These are phyloP conservation scores for Fusarium brevicatenulatum DNA, from an alignment of 2,329 filamentous ascomycete genomes.

Conservation along the genomic window DNA sequence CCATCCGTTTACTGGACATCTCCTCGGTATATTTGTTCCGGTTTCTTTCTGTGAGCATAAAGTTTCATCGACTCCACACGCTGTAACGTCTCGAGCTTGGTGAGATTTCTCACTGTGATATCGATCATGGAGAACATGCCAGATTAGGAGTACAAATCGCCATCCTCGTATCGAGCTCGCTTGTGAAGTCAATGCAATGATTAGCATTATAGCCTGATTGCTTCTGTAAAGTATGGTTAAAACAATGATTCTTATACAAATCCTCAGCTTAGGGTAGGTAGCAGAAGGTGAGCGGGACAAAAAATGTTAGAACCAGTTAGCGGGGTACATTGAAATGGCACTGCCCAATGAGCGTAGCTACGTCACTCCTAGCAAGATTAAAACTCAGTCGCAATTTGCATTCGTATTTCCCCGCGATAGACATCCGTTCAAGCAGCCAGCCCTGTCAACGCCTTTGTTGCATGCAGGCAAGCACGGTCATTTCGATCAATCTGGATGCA, in stretches of 20 bases:
- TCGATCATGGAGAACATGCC: neutral
- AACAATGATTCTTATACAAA: accelerated
- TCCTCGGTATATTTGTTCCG: neutral
- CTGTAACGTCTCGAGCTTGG: neutral
- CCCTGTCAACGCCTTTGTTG: accelerated
- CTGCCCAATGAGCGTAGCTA: neutral
- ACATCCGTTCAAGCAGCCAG: accelerated
- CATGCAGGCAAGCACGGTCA: neutral
- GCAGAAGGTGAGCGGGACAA: accelerated
- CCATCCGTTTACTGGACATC: neutral
- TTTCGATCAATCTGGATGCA: accelerated
- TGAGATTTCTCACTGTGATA: accelerated
- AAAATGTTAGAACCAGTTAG: accelerated
- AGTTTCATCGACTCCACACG: neutral
- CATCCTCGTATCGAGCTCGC: neutral
- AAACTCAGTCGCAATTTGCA: accelerated
- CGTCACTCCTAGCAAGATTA: accelerated
- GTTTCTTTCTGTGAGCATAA: neutral
- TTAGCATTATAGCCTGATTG: neutral
- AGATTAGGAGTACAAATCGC: neutral
- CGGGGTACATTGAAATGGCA: accelerated
- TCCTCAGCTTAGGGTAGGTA: neutral
- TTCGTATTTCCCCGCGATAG: accelerated
- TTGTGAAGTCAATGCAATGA: neutral
- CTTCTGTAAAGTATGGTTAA: accelerated